Conservation (phyloP, 2,329 filamentous ascomycete species). For the Penicillium sclerotigenum region DNA sequence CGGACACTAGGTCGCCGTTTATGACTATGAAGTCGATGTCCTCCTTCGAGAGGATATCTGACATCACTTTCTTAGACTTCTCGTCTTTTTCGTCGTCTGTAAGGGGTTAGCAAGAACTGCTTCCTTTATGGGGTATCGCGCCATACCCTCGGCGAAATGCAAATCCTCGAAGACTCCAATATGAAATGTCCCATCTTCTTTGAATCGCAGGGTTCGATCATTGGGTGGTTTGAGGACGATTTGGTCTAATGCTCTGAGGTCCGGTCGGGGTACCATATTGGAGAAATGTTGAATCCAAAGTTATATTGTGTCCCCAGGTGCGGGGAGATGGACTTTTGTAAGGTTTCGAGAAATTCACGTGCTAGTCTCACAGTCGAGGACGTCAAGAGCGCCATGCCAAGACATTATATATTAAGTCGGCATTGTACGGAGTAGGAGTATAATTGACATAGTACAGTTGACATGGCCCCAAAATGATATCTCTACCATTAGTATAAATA, state of each 20-base stretch:
- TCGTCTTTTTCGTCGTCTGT: slow-evolving; percentile 51
- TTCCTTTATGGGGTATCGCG: neutral
- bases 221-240: neutral
- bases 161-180: slow-evolving; percentile 66
- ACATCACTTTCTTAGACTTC: slow-evolving; percentile 57
- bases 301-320: neutral
- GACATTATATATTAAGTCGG: neutral
- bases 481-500: no score
- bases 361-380: neutral
- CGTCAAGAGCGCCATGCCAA: neutral
- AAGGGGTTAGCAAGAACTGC: neutral
- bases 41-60: slow-evolving; percentile 57
- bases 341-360: neutral
- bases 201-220: slow-evolving; percentile 20
- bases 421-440: no score
- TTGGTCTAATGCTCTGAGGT: neutral
- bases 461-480: neutral
- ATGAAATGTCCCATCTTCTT: slow-evolving; percentile 40
- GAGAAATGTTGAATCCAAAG: neutral
- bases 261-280: slow-evolving; percentile 1
- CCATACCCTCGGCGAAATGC: slow-evolving; percentile 65
- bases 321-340: neutral
- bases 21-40: slow-evolving; percentile 60
- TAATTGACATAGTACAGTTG: neutral
- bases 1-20: slow-evolving; percentile 69